Conservation (phyloP, 1,284 basidiomycete species). For the Malassezia sp. region DNA sequence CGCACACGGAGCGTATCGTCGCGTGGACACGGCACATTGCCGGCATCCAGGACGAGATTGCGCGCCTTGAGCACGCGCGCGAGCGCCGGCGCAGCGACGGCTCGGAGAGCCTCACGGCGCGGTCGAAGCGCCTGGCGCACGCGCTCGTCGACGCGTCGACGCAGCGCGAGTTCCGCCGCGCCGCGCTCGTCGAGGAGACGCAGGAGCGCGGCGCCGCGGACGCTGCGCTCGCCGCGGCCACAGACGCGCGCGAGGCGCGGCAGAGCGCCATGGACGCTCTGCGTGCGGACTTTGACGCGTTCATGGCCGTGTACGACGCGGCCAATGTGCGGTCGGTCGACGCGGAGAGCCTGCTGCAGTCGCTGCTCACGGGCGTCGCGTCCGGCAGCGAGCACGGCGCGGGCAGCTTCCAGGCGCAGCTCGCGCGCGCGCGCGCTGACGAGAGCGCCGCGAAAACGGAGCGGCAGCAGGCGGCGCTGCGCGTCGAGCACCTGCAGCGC, state of each 20-base stretch:
- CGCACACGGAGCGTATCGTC: conserved; percentile 46
- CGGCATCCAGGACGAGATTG: conserved; percentile 50
- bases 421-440: conserved; percentile 72
- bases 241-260: conserved; percentile 50
- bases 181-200: conserved; percentile 69
- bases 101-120: conserved; percentile 63
- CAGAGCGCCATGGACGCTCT: conserved; percentile 18
- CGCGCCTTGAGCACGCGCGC: conserved; percentile 52
- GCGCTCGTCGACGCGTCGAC: conserved; percentile 75
- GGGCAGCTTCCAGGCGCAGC: conserved; percentile 91
- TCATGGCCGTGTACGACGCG: conserved; percentile 57
- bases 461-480: conserved; percentile 69
- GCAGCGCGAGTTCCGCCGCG: conserved; percentile 70
- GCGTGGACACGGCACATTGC: conserved; percentile 36
- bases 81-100: conserved; percentile 46
- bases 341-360: conserved; percentile 87
- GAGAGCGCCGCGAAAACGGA: conserved; percentile 69
- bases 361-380: conserved; percentile 80
- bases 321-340: conserved; percentile 60
- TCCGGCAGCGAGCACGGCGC: conserved; percentile 54
- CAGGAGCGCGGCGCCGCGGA: conserved; percentile 56
- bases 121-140: conserved; percentile 68
- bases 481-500: conserved; percentile 66
- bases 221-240: conserved; percentile 48
- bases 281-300: conserved; percentile 25